Conservation (phyloP, 2,329 filamentous ascomycete genomes). For the Metarhizium anisopliae region DNA sequence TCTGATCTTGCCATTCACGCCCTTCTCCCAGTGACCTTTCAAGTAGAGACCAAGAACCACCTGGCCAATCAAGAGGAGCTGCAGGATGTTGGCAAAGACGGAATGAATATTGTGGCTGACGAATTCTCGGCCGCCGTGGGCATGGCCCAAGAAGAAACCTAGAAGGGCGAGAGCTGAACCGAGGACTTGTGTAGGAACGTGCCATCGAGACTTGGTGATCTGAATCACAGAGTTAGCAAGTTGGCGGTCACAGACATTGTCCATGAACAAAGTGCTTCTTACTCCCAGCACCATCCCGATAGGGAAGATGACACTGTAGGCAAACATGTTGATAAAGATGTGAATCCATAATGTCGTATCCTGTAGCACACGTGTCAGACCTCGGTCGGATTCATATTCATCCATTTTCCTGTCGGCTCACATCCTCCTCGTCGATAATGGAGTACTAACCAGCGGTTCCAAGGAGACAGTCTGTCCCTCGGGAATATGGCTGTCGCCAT, state of each 20-base stretch:
- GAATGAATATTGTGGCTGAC: constrained; percentile 66
- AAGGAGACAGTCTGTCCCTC: constrained; percentile 60
- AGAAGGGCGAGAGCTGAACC: constrained; percentile 68
- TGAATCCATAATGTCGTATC: constrained; percentile 89
- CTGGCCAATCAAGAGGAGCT: constrained; percentile 70
- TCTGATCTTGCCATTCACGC: constrained; percentile 71
- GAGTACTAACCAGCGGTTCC: constrained; percentile 59
- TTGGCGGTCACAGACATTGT: neutral
- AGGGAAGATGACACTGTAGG: constrained; percentile 89
- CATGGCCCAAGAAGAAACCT: constrained; percentile 86
- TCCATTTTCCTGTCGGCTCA: neutral
- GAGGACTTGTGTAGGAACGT: constrained; percentile 77
- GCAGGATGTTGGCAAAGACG: constrained; percentile 69
- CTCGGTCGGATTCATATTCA: neutral
- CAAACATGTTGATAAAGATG: constrained; percentile 77
- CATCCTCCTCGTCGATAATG: neutral
- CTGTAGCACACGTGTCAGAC: constrained; percentile 31
- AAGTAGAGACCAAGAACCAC: constrained; percentile 77
- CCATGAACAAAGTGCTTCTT: constrained; percentile 23
- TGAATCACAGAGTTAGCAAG: constrained; percentile 25
- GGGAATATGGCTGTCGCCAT: constrained; percentile 46
- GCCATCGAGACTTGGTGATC: constrained; percentile 87
- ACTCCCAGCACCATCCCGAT: constrained; percentile 92
- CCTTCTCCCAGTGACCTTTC: constrained; percentile 79
- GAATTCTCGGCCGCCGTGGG: constrained; percentile 84